phyloP scores from a whole-genome alignment of 1,284 basidiomycete species.

The Spongispora temasekensis region DNA sequence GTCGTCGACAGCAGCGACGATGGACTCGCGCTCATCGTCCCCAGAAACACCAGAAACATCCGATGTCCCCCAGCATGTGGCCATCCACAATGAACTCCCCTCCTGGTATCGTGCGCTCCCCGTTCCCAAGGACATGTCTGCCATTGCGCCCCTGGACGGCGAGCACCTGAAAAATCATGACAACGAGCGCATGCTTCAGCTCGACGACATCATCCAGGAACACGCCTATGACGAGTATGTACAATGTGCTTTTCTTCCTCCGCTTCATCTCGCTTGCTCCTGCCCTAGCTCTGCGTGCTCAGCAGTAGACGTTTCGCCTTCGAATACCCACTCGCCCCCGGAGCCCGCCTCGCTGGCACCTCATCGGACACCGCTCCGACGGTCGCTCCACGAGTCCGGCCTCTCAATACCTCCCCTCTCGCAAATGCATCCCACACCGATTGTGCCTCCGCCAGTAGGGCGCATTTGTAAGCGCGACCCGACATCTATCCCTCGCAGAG shows the following conservation, averaged over 20 bases:
- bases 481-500: conserved; percentile 49
- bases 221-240: conserved; percentile 72
- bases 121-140: conserved; percentile 41
- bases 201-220: conserved; percentile 72
- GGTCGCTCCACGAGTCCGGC: conserved; percentile 18
- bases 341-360: conserved; percentile 9
- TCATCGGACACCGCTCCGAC: conserved; percentile 17
- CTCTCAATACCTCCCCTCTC: conserved; percentile 33
- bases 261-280: conserved; percentile 2
- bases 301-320: conserved; percentile 17
- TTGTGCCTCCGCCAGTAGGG: conserved; percentile 52
- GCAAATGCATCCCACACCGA: conserved; percentile 35
- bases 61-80: conserved; percentile 49
- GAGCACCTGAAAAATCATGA: conserved; percentile 45
- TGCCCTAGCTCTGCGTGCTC: conserved; percentile 24
- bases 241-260: background rate
- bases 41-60: conserved; percentile 67
- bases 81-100: conserved; percentile 54
- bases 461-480: conserved; percentile 55
- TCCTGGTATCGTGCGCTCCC: conserved; percentile 58
- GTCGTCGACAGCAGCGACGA: conserved; percentile 54
- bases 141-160: conserved; percentile 31
- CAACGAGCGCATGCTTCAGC: conserved; percentile 53
- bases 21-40: conserved; percentile 67
- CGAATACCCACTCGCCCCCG: conserved; percentile 8